phyloP scores from a whole-genome alignment of 345 rosid genomes.

The Hibiscus mutabilis region DNA sequence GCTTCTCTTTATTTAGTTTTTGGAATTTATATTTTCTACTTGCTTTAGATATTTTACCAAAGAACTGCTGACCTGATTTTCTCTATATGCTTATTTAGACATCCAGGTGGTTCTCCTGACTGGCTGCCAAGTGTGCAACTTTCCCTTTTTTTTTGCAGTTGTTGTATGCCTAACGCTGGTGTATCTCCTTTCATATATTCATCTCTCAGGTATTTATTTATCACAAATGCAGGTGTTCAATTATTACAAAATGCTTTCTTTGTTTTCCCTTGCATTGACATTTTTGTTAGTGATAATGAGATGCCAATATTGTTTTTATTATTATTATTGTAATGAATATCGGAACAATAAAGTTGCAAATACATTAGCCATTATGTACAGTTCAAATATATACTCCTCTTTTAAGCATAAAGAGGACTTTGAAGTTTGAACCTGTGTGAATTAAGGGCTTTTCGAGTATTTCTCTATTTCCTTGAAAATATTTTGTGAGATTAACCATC shows the following conservation, averaged over 20 bases:
- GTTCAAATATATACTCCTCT: background rate
- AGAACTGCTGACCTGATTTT: slow-evolving; percentile 1
- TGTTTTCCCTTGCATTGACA: slow-evolving; percentile 1
- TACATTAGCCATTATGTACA: background rate
- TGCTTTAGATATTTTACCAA: background rate
- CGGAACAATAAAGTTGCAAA: background rate
- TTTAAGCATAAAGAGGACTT: background rate
- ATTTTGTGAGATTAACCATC: too few relatives aligned
- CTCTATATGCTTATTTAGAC: slow-evolving; percentile 39
- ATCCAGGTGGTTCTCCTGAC: slow-evolving; percentile 79
- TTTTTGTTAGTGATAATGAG: background rate
- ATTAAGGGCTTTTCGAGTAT: too few relatives aligned
- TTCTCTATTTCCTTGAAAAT: too few relatives aligned
- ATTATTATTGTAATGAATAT: background rate
- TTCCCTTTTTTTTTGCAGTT: slow-evolving; percentile 50
- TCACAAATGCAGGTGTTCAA: background rate
- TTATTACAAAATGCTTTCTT: slow-evolving; percentile 14
- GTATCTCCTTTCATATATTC: slow-evolving; percentile 79
- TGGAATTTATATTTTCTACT: background rate
- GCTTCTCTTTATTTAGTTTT: background rate
- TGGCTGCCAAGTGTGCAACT: slow-evolving; percentile 65
- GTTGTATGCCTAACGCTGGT: slow-evolving; percentile 62
- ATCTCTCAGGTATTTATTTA: slow-evolving; percentile 62
- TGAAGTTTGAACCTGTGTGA: background rate
- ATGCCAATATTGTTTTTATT: background rate